A percentile compares a stretch with the other conserved stretches of the same genome.
Conservation (phyloP, 2,329 filamentous ascomycete genomes). For the Arthroderma sp. region DNA sequence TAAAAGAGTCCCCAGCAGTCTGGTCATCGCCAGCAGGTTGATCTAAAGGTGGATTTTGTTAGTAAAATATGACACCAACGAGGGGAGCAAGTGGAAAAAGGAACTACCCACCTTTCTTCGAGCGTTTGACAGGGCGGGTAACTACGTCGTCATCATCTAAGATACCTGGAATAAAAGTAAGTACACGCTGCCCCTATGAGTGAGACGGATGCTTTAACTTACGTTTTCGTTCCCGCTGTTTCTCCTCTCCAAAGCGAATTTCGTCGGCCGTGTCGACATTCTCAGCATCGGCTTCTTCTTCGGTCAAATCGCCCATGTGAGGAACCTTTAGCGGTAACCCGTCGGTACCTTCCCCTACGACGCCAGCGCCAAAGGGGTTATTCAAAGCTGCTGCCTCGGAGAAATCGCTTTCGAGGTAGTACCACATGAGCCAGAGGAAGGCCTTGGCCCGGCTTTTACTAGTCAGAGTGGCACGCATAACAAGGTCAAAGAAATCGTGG, state of each 20-base stretch:
- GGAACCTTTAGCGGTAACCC: slow-evolving; percentile 36
- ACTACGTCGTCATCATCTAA: slow-evolving; percentile 35
- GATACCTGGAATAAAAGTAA: slow-evolving; percentile 21
- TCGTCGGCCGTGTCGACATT: slow-evolving; percentile 38
- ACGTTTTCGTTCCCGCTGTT: slow-evolving; percentile 36
- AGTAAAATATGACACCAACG: not conserved
- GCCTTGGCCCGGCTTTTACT: slow-evolving; percentile 73
- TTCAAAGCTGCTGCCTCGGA: slow-evolving; percentile 72
- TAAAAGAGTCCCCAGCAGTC: slow-evolving; percentile 16
- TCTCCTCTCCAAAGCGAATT: slow-evolving; percentile 35
- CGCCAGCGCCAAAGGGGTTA: slow-evolving; percentile 68
- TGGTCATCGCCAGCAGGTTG: slow-evolving; percentile 22
- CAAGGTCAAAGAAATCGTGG: slow-evolving; percentile 87
- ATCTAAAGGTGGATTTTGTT: slow-evolving; percentile 1
- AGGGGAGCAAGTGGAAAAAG: not conserved
- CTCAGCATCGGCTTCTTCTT: slow-evolving; percentile 37
- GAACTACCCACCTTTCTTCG: slow-evolving; percentile 28
- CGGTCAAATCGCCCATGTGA: slow-evolving; percentile 34
- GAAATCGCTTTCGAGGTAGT: slow-evolving; percentile 94
- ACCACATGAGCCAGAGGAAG: slow-evolving; percentile 98
- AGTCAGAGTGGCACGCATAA: slow-evolving; percentile 77
- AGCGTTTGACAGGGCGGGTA: slow-evolving; percentile 30
- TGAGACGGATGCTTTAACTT: slow-evolving; percentile 9
- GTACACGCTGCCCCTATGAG: not conserved
- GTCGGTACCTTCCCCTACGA: slow-evolving; percentile 29